These are phyloP conservation scores for Magnusiomyces tetraspermus DNA, from an alignment of 1,139 yeast genomes.

Conservation along the genomic window DNA sequence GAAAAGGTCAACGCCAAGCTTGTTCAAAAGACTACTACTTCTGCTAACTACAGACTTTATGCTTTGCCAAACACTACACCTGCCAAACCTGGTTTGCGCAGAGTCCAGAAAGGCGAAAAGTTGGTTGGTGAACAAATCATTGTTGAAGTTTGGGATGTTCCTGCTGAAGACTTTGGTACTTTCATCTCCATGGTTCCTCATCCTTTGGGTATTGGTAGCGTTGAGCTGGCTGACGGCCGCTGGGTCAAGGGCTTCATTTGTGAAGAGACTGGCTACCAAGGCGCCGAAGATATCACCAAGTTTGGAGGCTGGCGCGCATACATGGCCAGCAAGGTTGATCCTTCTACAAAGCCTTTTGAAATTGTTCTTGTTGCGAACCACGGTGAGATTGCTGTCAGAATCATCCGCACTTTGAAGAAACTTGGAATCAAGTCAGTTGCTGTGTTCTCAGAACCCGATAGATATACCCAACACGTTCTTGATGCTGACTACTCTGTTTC, in stretches of 20 bases:
- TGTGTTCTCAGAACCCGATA: conserved; percentile 82
- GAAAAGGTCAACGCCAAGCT: conserved; percentile 76
- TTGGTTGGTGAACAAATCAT: conserved; percentile 51
- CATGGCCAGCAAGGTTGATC: conserved; percentile 34
- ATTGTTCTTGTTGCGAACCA: conserved; percentile 90
- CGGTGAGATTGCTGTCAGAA: conserved; percentile 95
- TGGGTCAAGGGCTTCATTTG: conserved; percentile 90
- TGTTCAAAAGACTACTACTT: conserved; percentile 54
- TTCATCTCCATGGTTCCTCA: conserved; percentile 84
- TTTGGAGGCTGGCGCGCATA: conserved; percentile 85
- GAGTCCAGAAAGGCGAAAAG: conserved; percentile 40
- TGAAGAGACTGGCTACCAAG: conserved; percentile 71
- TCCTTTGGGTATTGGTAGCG: conserved; percentile 91
- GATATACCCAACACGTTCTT: conserved; percentile 75
- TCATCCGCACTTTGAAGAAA: conserved; percentile 76
- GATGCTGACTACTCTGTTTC: conserved; percentile 77
- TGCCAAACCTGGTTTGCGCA: conserved; percentile 85
- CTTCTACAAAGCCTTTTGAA: conserved; percentile 52
- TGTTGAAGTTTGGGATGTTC: conserved; percentile 76
- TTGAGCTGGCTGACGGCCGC: conserved; percentile 66
- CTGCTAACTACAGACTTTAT: conserved; percentile 64
- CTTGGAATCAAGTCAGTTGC: conserved; percentile 73
- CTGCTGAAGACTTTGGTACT: conserved; percentile 64
- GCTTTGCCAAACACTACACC: conserved; percentile 71
- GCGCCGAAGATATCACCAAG: conserved; percentile 63